A percentile compares a stretch with the other conserved stretches of the same genome.
Evolutionary conservation across 805 yeast species (phyloP).

Genomic region (Naumovozyma castellii): DNA sequence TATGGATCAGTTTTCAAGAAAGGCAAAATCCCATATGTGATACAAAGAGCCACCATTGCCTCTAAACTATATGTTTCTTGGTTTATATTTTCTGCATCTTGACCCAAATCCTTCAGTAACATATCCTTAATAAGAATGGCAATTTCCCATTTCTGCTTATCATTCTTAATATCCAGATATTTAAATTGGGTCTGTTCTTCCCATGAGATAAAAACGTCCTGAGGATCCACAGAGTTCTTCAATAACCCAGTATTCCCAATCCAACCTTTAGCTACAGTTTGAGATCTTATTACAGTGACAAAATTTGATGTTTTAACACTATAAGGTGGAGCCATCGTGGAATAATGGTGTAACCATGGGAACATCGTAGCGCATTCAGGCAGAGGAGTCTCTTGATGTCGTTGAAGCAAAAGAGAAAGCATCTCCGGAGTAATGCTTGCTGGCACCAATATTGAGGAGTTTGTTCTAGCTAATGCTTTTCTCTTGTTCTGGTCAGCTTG

Average conservation of each 20-base stretch:
- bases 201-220: constrained; percentile 45
- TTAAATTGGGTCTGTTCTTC: constrained; percentile 33
- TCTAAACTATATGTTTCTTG: constrained; percentile 9
- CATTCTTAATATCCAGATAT: constrained; percentile 2
- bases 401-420: background rate
- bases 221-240: constrained; percentile 45
- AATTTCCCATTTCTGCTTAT: constrained; percentile 9
- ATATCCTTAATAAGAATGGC: constrained; percentile 17
- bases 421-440: background rate
- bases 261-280: constrained; percentile 8
- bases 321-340: constrained; percentile 47
- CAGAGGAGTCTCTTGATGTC: constrained; percentile 18
- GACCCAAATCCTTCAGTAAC: constrained; percentile 5
- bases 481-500: background rate
- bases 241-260: constrained; percentile 35
- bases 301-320: constrained; percentile 31
- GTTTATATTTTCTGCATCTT: background rate
- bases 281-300: constrained; percentile 26
- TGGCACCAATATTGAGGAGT: background rate
- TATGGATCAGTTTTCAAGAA: constrained; percentile 36
- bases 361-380: constrained; percentile 66
- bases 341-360: constrained; percentile 86
- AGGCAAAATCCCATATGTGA: constrained; percentile 27
- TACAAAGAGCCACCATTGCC: constrained; percentile 12
- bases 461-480: background rate